phyloP scores from a whole-genome alignment of 345 rosid genomes.

The Physaria fendleri region DNA sequence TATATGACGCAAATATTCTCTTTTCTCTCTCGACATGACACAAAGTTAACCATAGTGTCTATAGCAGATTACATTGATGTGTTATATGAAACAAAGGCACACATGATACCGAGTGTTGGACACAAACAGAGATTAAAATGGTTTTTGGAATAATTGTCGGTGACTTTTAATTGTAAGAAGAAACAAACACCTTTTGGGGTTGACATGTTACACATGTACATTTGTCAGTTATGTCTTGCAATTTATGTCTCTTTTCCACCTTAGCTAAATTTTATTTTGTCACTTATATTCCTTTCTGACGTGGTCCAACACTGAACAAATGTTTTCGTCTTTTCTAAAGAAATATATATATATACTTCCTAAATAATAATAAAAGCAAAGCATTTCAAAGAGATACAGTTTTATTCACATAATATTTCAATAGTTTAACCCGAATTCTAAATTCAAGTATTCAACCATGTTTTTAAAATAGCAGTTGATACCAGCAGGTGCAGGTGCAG shows the following conservation, averaged over 20 bases:
- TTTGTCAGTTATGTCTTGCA: not conserved
- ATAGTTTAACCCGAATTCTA: too few relatives aligned
- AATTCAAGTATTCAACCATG: too few relatives aligned
- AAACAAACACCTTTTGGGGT: not conserved
- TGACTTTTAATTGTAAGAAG: not conserved
- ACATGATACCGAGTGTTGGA: not conserved
- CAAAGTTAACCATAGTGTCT: not conserved
- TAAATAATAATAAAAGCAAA: too few relatives aligned
- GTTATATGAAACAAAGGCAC: not conserved
- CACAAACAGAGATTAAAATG: not conserved
- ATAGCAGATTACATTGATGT: not conserved
- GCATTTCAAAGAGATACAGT: too few relatives aligned
- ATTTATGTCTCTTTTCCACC: not conserved
- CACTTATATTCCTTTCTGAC: slow-evolving; percentile 8
- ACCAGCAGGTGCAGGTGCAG: too few relatives aligned
- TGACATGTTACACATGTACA: not conserved
- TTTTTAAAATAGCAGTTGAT: too few relatives aligned
- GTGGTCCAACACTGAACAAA: slow-evolving; percentile 12
- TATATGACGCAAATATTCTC: not conserved
- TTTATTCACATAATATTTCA: too few relatives aligned
- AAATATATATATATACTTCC: too few relatives aligned
- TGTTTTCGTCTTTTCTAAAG: too few relatives aligned
- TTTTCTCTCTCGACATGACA: not conserved
- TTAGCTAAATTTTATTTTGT: not conserved
- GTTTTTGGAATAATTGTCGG: not conserved